These are phyloP conservation scores for Veloporphyrellus conicus DNA, from an alignment of 1,284 basidiomycete genomes.

Conservation along the genomic window DNA sequence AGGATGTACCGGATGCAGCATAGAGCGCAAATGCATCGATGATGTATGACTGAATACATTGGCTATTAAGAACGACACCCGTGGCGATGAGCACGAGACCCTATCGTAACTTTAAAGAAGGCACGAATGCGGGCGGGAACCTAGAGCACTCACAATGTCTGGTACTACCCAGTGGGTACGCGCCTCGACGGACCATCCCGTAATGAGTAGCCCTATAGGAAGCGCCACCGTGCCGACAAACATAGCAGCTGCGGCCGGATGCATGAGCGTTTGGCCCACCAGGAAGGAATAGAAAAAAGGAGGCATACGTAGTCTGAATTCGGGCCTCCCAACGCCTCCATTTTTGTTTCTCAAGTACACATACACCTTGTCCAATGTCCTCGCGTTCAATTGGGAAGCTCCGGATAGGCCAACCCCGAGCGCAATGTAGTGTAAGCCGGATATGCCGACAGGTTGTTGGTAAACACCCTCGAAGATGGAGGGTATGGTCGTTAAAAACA, in stretches of 20 bases:
- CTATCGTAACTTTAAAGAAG: conserved; percentile 29
- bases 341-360: conserved; percentile 38
- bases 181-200: conserved; percentile 62
- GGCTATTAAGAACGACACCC: conserved; percentile 44
- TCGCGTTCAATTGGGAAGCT: conserved; percentile 48
- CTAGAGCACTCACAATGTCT: conserved; percentile 48
- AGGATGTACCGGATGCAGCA: conserved; percentile 45
- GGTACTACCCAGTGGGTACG: conserved; percentile 62
- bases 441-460: conserved; percentile 48
- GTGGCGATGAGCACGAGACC: conserved; percentile 49
- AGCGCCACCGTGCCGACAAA: conserved; percentile 53
- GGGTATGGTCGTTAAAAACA: conserved; percentile 64
- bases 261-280: conserved; percentile 3
- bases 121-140: not conserved
- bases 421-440: conserved; percentile 56
- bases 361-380: conserved; percentile 48
- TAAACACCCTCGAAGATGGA: conserved; percentile 56
- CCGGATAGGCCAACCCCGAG: conserved; percentile 44
- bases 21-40: conserved; percentile 54
- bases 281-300: not conserved
- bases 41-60: conserved; percentile 49
- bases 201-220: conserved; percentile 56
- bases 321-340: conserved; percentile 46
- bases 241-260: conserved; percentile 46
- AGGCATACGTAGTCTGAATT: conserved; percentile 39